These are phyloP conservation scores for Podospora conica DNA, from an alignment of 495 filamentous ascomycete genomes.

Conservation along the genomic window DNA sequence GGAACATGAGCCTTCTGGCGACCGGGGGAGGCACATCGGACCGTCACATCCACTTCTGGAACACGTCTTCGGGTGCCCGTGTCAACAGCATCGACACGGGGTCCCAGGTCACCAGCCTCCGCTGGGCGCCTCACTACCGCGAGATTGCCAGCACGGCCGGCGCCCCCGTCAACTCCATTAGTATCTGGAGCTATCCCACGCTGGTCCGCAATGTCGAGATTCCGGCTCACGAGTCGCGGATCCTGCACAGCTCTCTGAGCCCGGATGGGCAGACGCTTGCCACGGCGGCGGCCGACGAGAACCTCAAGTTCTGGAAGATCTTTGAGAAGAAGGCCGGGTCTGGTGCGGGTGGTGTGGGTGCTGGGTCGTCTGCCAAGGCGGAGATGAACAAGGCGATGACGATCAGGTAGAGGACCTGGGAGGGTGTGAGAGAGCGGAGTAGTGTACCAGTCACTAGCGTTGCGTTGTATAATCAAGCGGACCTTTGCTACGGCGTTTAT, in stretches of 20 bases:
- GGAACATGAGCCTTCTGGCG: constrained; percentile 94
- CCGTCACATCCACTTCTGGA: constrained; percentile 99
- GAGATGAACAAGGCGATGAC: constrained; percentile 94
- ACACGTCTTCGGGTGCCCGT: constrained; percentile 90
- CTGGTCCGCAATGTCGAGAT: constrained; percentile 97
- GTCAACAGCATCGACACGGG: constrained; percentile 99
- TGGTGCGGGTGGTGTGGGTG: constrained; percentile 51
- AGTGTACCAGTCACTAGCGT: background rate
- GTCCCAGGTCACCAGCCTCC: constrained; percentile 89
- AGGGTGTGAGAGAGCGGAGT: background rate
- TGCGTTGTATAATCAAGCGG: background rate
- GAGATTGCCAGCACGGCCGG: constrained; percentile 96
- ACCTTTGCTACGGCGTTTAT: background rate
- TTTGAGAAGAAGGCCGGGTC: constrained; percentile 94
- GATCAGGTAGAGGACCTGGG: constrained; percentile 60
- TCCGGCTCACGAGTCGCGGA: constrained; percentile 95
- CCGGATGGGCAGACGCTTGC: constrained; percentile 97
- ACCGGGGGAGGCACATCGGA: constrained; percentile 96
- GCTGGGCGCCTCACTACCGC: constrained; percentile 94
- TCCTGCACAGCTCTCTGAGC: constrained; percentile 89
- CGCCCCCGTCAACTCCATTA: constrained; percentile 97
- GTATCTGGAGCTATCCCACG: constrained; percentile 97
- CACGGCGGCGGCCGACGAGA: constrained; percentile 92
- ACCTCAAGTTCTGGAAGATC: constrained; percentile 99
- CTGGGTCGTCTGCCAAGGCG: constrained; percentile 47